Evolutionary conservation across 495 filamentous ascomycete genomes (phyloP).

Genomic region (Podospora anserina): DNA sequence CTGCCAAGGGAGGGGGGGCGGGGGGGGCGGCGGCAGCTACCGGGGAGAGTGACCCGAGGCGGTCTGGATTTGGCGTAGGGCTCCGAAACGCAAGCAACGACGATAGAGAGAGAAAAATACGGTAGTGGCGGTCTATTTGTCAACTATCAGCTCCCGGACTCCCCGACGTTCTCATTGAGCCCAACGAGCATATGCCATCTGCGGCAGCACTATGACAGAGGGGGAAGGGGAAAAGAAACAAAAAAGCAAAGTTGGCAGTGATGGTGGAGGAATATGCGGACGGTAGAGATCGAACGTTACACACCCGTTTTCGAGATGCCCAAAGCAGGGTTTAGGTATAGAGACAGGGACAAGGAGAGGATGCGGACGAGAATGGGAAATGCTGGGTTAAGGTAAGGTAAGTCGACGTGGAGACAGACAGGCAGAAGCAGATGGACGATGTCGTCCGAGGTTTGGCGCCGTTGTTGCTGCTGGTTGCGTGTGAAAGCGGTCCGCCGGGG

Average conservation of each 20-base stretch:
- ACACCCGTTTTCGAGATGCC: slow-evolving; percentile 6
- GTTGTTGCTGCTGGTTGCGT: not conserved
- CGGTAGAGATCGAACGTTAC: slow-evolving; percentile 14
- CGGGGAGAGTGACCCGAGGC: slow-evolving; percentile 1
- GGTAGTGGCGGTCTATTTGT: slow-evolving; percentile 4
- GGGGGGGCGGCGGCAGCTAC: not conserved
- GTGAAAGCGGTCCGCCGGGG: not conserved
- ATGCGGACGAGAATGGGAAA: not conserved
- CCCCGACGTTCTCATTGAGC: not conserved
- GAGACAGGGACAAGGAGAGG: slow-evolving; percentile 10
- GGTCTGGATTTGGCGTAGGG: not conserved
- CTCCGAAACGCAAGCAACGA: slow-evolving; percentile 1
- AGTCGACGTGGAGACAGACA: not conserved
- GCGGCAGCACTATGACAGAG: not conserved
- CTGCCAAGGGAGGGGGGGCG: not conserved
- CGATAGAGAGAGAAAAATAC: not conserved
- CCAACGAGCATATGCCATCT: not conserved
- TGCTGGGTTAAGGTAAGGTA: not conserved
- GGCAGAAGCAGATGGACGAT: not conserved
- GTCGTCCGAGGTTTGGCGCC: not conserved
- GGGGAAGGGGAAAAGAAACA: not conserved
- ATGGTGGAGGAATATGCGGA: slow-evolving; percentile 11
- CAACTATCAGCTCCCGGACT: not conserved
- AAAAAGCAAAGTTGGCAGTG: slow-evolving; percentile 7
- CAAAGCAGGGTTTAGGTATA: not conserved